phyloP scores from a whole-genome alignment of 371 early-diverging fungal species.

The Actinomortierella ambigua region DNA sequence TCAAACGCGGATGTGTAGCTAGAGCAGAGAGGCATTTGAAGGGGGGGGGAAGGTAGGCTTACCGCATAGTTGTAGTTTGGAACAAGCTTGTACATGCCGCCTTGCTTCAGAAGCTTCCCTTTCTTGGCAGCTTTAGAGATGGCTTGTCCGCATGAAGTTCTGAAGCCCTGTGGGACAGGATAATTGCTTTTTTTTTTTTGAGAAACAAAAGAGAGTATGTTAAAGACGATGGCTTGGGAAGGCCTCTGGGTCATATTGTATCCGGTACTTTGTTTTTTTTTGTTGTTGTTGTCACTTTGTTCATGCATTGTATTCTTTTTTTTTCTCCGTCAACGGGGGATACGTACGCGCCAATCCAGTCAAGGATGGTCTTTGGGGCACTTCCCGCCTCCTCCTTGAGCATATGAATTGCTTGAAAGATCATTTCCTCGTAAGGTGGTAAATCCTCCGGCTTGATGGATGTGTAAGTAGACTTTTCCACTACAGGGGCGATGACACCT shows the following conservation, averaged over 20 bases:
- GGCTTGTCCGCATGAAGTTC: conserved; percentile 48
- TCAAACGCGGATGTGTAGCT: no score
- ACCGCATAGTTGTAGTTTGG: conserved; percentile 37
- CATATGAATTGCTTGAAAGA: conserved; percentile 42
- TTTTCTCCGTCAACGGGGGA: not conserved
- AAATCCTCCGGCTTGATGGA: conserved; percentile 36
- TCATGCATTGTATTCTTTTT: not conserved
- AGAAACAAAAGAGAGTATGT: not conserved
- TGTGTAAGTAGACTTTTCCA: not conserved
- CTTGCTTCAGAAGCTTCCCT: conserved; percentile 37
- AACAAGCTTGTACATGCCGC: conserved; percentile 43
- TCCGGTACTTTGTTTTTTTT: not conserved
- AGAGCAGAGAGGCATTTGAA: no score
- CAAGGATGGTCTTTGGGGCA: conserved; percentile 46
- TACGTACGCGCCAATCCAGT: conserved; percentile 47
- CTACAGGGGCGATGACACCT: no score
- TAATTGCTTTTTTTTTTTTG: conserved; percentile 23
- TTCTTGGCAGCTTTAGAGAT: conserved; percentile 49
- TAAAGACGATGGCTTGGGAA: not conserved
- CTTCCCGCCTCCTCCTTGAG: conserved; percentile 40
- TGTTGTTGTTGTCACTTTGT: not conserved
- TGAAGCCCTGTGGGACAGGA: conserved; percentile 47
- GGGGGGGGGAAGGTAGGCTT: no score
- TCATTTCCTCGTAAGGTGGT: conserved; percentile 51
- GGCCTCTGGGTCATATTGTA: no score